These are phyloP conservation scores for Nectriaceae sp. DNA, from an alignment of 2,329 filamentous ascomycete genomes.

Conservation along the genomic window DNA sequence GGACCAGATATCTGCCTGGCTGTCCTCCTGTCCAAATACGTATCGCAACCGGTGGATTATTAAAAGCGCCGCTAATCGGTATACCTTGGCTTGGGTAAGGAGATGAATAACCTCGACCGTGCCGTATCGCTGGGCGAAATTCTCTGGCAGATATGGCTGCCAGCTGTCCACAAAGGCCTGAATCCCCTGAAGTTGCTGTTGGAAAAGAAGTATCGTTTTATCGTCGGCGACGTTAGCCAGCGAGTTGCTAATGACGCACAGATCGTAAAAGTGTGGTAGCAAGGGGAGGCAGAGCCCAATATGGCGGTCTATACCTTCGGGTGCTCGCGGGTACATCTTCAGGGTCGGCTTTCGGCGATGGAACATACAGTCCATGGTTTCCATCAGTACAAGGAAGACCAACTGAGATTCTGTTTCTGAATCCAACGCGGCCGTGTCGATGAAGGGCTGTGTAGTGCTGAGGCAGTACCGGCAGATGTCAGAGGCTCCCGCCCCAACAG, in stretches of 20 bases:
- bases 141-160: background rate
- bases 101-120: slow-evolving; percentile 2
- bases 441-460: background rate
- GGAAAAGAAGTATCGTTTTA: background rate
- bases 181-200: background rate
- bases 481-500: slow-evolving; percentile 1
- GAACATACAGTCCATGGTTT: slow-evolving; percentile 2
- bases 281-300: slow-evolving; percentile 1
- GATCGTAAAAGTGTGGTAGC: slow-evolving; percentile 2
- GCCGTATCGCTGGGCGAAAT: background rate
- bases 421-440: background rate
- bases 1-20: slow-evolving; percentile 1
- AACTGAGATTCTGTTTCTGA: background rate
- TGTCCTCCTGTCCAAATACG: slow-evolving; percentile 2
- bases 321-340: background rate
- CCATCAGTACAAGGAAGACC: background rate
- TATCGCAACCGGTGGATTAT: slow-evolving; percentile 3
- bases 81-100: slow-evolving; percentile 2
- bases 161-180: background rate
- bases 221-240: background rate
- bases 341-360: slow-evolving; percentile 1
- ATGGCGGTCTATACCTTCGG: background rate
- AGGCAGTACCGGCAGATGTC: slow-evolving; percentile 3
- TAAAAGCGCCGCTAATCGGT: slow-evolving; percentile 2
- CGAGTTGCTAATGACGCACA: slow-evolving; percentile 3